Percentiles rank a stretch among this genome's conserved stretches.
phyloP scores from a whole-genome alignment of 2,329 filamentous ascomycete genomes.

The Gliomastix tumulicola region DNA sequence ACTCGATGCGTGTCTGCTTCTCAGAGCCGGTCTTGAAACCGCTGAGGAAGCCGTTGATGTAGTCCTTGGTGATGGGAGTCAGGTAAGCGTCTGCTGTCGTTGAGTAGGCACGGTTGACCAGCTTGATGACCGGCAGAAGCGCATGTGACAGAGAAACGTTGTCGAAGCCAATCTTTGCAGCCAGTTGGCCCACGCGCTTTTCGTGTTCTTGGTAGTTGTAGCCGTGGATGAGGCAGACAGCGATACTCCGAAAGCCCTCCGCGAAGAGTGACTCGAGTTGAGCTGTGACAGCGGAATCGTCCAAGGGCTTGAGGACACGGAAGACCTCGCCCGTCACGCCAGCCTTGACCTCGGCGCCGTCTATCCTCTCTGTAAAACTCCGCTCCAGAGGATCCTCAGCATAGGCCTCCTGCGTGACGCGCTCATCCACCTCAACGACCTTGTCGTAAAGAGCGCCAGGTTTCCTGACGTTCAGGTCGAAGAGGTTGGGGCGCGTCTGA shows the following conservation, averaged over 20 bases:
- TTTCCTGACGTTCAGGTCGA: constrained; percentile 61
- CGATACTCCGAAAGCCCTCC: constrained; percentile 56
- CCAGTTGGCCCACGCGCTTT: constrained; percentile 23
- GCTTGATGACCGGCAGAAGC: constrained; percentile 31
- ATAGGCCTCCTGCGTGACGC: constrained; percentile 60
- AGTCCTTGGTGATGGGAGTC: constrained; percentile 27
- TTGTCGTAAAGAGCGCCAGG: constrained; percentile 60
- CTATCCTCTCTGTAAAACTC: not conserved
- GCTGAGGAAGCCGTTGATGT: constrained; percentile 22
- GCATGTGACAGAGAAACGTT: not conserved
- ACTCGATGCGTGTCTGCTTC: not conserved
- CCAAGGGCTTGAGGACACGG: not conserved
- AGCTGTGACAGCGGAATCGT: constrained; percentile 36
- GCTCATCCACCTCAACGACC: constrained; percentile 63
- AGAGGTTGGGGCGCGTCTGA: constrained; percentile 65
- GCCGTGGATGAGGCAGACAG: constrained; percentile 65
- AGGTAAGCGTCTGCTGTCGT: constrained; percentile 35
- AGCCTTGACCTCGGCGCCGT: not conserved
- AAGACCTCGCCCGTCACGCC: not conserved
- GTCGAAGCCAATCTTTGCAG: constrained; percentile 13
- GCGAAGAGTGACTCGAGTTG: constrained; percentile 55
- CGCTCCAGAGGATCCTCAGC: constrained; percentile 32
- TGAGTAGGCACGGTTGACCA: constrained; percentile 31
- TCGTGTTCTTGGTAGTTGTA: constrained; percentile 64
- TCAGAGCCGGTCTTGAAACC: not conserved